A percentile compares a stretch with the other conserved stretches of the same genome.
Conservation (phyloP, 225 moss, liverwort and hornwort genomes). For the Pseudisothecium myosuroides region DNA sequence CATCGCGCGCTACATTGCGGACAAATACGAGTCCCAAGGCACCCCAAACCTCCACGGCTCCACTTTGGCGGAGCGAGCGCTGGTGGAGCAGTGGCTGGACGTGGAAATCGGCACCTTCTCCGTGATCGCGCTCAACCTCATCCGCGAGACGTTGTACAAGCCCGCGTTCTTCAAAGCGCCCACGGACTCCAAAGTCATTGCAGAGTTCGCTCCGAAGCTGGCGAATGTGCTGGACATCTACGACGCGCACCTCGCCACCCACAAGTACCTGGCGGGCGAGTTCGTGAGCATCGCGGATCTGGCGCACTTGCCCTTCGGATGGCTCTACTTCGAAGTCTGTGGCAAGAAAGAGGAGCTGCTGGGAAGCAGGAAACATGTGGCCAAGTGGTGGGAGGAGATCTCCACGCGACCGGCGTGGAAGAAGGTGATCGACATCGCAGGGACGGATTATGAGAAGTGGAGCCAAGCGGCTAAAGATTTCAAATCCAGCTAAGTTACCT, state of each 20-base stretch:
- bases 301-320: slow-evolving; percentile 31
- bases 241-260: slow-evolving; percentile 27
- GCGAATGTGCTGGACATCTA: slow-evolving; percentile 38
- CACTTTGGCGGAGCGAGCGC: slow-evolving; percentile 15
- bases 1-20: slow-evolving; percentile 25
- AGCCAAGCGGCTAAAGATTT: not conserved
- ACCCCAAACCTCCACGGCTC: slow-evolving; percentile 24
- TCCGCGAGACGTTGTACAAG: not conserved
- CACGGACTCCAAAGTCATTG: slow-evolving; percentile 1
- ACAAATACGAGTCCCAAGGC: slow-evolving; percentile 42
- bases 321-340: slow-evolving; percentile 10
- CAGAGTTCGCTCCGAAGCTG: slow-evolving; percentile 5
- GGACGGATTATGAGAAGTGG: not conserved
- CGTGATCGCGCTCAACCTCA: not conserved
- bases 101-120: slow-evolving; percentile 29
- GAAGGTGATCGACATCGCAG: not conserved
- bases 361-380: not conserved
- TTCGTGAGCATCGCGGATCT: slow-evolving; percentile 56
- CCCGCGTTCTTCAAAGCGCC: not conserved
- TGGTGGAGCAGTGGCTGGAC: slow-evolving; percentile 64
- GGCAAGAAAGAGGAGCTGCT: not conserved
- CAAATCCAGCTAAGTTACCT: not conserved
- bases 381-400: slow-evolving; percentile 19
- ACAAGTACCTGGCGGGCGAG: slow-evolving; percentile 47
- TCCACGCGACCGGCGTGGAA: slow-evolving; percentile 22